Evolutionary conservation across 208 protist species (phyloP).

Genomic region (Acanthamoeba healyi): DNA sequence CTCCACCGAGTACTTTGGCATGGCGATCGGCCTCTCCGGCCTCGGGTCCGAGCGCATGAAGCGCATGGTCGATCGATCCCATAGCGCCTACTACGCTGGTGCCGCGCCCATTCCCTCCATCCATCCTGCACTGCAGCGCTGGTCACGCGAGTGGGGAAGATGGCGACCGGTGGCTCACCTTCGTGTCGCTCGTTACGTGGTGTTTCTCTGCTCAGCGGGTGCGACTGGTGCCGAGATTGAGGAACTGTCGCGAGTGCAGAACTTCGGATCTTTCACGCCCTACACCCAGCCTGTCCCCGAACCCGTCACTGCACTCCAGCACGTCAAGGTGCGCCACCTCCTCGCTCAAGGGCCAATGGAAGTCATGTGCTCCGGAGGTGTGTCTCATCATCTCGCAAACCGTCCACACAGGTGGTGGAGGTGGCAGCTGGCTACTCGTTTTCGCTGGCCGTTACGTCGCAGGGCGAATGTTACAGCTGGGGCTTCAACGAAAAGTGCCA

Average conservation of each 20-base stretch:
- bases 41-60: constrained; percentile 39
- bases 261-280: constrained; percentile 61
- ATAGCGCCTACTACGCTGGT: constrained; percentile 52
- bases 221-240: background rate
- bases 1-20: constrained; percentile 66
- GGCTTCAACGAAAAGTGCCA: constrained; percentile 69
- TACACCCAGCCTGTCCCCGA: constrained; percentile 50
- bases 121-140: no score
- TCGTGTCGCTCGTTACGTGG: background rate
- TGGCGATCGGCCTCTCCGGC: constrained; percentile 70
- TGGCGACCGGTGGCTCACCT: no score
- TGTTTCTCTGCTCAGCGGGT: background rate
- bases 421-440: constrained; percentile 64
- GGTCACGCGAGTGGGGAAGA: no score
- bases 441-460: constrained; percentile 41
- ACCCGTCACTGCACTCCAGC: background rate
- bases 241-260: constrained; percentile 28
- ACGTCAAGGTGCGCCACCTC: background rate
- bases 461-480: constrained; percentile 47
- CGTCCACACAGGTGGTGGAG: background rate
- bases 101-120: no score
- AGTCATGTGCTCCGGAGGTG: no score
- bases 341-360: no score
- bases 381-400: no score
- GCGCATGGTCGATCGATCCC: constrained; percentile 64